Conservation (phyloP, 139 green algal species). For the Tetratostichococcus sp. region DNA sequence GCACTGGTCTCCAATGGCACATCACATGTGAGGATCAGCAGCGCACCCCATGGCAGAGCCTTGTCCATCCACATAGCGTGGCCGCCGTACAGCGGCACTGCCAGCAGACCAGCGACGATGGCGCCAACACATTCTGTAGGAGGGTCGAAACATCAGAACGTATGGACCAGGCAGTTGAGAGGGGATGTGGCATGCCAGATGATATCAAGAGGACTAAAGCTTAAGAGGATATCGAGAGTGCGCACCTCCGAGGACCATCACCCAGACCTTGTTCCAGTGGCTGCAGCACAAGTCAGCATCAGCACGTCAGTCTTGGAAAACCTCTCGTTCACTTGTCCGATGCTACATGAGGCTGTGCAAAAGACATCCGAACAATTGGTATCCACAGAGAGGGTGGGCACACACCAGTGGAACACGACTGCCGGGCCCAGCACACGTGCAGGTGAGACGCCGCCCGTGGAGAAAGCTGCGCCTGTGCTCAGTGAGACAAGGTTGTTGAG, state of each 20-base stretch:
- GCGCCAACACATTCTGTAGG: constrained; percentile 20
- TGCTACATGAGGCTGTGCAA: too few species aligned
- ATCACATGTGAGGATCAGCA: too few species aligned
- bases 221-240: not conserved
- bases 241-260: constrained; percentile 2
- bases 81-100: constrained; percentile 29
- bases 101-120: constrained; percentile 16
- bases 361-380: too few species aligned
- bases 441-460: constrained; percentile 60
- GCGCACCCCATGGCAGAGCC: not conserved
- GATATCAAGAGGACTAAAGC: too few species aligned
- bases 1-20: too few species aligned
- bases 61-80: constrained; percentile 9
- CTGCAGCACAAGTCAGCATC: not conserved
- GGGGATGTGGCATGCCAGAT: too few species aligned
- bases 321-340: too few species aligned
- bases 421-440: constrained; percentile 67
- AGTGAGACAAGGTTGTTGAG: too few species aligned
- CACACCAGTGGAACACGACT: constrained; percentile 46
- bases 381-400: too few species aligned
- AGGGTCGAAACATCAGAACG: too few species aligned
- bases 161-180: constrained; percentile 16
- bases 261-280: constrained; percentile 20
- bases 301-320: too few species aligned
- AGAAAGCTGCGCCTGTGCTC: constrained; percentile 32